Conservation (phyloP, 106 monocot genomes). For the Dendrobium catenatum region DNA sequence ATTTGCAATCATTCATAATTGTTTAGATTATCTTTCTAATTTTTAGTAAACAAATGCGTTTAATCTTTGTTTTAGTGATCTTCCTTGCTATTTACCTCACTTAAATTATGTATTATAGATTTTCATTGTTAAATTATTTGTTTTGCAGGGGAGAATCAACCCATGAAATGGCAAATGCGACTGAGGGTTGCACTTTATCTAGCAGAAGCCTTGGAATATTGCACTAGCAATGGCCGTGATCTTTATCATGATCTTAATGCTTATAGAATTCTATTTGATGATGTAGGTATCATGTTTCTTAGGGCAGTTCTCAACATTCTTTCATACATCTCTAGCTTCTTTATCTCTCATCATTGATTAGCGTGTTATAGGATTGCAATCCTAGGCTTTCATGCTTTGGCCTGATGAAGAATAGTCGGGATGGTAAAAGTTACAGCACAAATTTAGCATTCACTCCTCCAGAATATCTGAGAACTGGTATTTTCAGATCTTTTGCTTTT, state of each 20-base stretch:
- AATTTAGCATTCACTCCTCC: constrained; percentile 93
- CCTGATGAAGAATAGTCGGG: constrained; percentile 89
- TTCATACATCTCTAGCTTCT: constrained; percentile 4
- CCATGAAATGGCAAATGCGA: constrained; percentile 97
- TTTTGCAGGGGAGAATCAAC: constrained; percentile 70
- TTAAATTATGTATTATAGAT: not conserved
- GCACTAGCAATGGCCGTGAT: constrained; percentile 65
- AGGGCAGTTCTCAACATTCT: not conserved
- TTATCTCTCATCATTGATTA: constrained; percentile 15
- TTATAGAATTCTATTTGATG: constrained; percentile 85
- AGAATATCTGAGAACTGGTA: constrained; percentile 91
- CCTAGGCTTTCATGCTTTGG: constrained; percentile 93
- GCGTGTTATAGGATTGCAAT: constrained; percentile 59
- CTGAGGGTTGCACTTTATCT: constrained; percentile 79
- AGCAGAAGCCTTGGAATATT: constrained; percentile 83
- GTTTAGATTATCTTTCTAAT: not conserved
- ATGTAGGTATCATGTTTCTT: constrained; percentile 32
- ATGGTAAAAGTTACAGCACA: constrained; percentile 96
- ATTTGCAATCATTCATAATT: not conserved
- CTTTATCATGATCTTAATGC: constrained; percentile 98
- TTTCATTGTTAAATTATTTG: not conserved
- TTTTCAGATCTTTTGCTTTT: not conserved
- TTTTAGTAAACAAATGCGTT: not conserved
- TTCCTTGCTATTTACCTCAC: not conserved
- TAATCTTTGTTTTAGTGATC: not conserved